phyloP scores from a whole-genome alignment of 1,139 yeast genomes.

The Arxiozyma telluris region DNA sequence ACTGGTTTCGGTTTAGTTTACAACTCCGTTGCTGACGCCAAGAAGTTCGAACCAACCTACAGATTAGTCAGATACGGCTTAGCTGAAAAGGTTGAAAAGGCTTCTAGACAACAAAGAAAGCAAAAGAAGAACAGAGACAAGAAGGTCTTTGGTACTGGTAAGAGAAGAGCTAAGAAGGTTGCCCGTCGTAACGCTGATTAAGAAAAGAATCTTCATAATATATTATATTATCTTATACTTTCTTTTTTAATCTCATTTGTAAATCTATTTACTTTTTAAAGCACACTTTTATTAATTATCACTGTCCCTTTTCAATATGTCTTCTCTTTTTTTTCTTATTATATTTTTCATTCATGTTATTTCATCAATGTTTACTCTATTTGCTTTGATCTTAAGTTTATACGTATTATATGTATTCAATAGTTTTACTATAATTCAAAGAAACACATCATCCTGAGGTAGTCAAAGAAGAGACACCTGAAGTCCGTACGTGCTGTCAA shows the following conservation, averaged over 20 bases:
- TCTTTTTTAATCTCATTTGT: constrained; percentile 3
- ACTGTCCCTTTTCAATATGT: neutral
- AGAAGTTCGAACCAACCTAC: constrained; percentile 98
- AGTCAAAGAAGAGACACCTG: neutral
- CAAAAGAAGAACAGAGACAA: constrained; percentile 99
- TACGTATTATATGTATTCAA: neutral
- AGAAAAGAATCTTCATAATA: constrained; percentile 4
- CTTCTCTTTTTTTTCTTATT: neutral
- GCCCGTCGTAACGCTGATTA: constrained; percentile 49
- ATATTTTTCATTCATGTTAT: neutral
- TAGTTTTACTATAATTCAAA: neutral
- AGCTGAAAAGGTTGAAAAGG: constrained; percentile 91
- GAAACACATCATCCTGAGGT: neutral
- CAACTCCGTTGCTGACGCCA: constrained; percentile 97
- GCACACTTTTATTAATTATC: constrained; percentile 4
- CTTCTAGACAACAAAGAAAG: constrained; percentile 99
- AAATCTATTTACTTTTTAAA: constrained; percentile 3
- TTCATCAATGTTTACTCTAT: neutral
- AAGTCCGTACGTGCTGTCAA: neutral
- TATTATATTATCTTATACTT: neutral
- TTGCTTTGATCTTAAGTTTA: too few relatives aligned
- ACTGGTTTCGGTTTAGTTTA: constrained; percentile 98
- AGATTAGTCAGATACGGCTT: constrained; percentile 99
- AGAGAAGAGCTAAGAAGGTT: constrained; percentile 85
- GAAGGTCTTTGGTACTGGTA: constrained; percentile 98